Evolutionary conservation across 352 stramenopile species (phyloP), one percentile per base, ranked within the genome.

Genomic region (Blastocystis sp.): DNA sequence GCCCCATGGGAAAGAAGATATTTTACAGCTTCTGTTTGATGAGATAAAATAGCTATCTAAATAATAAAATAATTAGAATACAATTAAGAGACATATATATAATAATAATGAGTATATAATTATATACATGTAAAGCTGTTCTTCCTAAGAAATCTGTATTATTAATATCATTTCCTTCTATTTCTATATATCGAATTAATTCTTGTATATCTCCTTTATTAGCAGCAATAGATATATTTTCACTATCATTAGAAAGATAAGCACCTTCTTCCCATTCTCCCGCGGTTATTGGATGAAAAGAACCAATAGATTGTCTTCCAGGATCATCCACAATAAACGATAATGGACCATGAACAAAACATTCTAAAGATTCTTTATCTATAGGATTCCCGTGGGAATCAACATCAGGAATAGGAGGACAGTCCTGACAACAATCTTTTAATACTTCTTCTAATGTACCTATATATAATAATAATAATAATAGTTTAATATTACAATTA

Each of bases 241-340:
- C 64, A 2, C 46, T 48, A 10, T 39, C 55, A n/a, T 65, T 36
- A 7, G 33, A 32, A 27, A 72, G 47, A 33, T 72, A 72, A 2
- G 67, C 66, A 35, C 67, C 67, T 24, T 44, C 52, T 16, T 27
- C 58, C 67, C 67, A 72, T 16, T 72, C 66, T 6, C 45, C 62
- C 21, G 71, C 58, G 18, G 65, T 72, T 34, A 72, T 72, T 7
- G 67, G 67, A 30, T 71, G 55, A 45, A 72, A 72, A 3, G 58
- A 70, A 24, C 67, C 67, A 44, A 72, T 70, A 37, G 67, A 58
- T 55, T 72, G 67, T 23, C 65, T 46, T 24, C 67, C 67, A 10
- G 67, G 67, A 64, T 72, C 68, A 41, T 70, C 66, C 25, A 68
- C 52, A 16, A 72, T 57, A 54, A 64, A 72, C 24, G 66, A 58